phyloP scores from a whole-genome alignment of 2,329 filamentous ascomycete species.

The Curvularia verruculosa region DNA sequence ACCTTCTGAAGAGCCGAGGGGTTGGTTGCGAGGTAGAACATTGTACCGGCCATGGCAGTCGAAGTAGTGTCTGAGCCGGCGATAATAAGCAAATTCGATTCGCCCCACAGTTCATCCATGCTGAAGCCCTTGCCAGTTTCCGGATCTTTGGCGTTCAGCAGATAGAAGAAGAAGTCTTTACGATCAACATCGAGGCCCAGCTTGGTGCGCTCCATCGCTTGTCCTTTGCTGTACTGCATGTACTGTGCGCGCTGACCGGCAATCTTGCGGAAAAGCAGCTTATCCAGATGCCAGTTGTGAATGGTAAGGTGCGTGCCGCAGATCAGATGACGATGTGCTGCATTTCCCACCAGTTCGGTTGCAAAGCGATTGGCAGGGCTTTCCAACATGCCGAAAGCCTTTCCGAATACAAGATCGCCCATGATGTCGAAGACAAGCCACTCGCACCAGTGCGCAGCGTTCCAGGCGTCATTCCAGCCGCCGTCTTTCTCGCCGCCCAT shows the following conservation, averaged over 20 bases:
- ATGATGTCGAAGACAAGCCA: constrained; percentile 60
- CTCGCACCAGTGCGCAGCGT: constrained; percentile 54
- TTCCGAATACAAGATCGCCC: constrained; percentile 56
- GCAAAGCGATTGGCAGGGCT: constrained; percentile 50
- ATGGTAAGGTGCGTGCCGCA: constrained; percentile 54
- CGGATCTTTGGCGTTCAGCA: constrained; percentile 55
- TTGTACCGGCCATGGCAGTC: constrained; percentile 49
- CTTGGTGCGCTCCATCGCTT: constrained; percentile 53
- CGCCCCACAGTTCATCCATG: constrained; percentile 56
- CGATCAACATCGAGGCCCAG: constrained; percentile 49
- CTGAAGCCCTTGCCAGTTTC: constrained; percentile 53
- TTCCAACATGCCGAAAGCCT: constrained; percentile 54
- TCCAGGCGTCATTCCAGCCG: constrained; percentile 52
- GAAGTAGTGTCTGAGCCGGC: constrained; percentile 56
- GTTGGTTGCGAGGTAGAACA: constrained; percentile 55
- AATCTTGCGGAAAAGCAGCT: constrained; percentile 54
- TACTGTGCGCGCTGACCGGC: constrained; percentile 50
- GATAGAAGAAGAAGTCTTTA: constrained; percentile 58
- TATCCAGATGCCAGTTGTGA: constrained; percentile 52
- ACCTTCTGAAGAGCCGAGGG: constrained; percentile 41
- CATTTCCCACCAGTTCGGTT: constrained; percentile 51
- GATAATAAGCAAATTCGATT: constrained; percentile 58
- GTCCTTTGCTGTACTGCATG: constrained; percentile 53
- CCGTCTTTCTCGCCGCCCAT: constrained; percentile 25
- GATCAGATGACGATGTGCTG: constrained; percentile 54